Evolutionary conservation across 2,329 filamentous ascomycete genomes (phyloP).

Genomic region (Diaporthe vexans): DNA sequence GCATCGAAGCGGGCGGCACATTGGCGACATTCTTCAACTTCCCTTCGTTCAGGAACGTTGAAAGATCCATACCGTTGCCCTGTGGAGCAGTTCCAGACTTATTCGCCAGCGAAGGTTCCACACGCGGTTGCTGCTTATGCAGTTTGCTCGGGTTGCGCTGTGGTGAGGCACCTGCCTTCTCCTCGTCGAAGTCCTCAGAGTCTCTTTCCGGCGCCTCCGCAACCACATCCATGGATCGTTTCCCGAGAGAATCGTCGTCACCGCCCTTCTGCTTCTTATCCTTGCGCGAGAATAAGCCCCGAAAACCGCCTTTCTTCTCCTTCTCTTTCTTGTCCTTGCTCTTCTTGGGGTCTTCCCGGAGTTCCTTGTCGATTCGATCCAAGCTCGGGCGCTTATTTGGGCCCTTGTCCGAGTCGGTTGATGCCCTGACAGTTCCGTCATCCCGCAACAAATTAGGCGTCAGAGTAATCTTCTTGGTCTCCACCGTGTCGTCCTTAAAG

Average conservation of each 20-base stretch:
- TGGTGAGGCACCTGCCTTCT: constrained; percentile 46
- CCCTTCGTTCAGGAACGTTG: constrained; percentile 57
- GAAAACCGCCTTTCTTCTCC: constrained; percentile 71
- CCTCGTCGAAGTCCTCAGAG: constrained; percentile 50
- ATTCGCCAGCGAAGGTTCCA: constrained; percentile 61
- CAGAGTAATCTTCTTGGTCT: constrained; percentile 97
- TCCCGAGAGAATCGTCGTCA: constrained; percentile 73
- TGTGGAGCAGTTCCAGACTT: constrained; percentile 53
- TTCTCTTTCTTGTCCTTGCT: constrained; percentile 82
- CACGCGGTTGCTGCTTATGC: constrained; percentile 74
- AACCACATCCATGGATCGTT: constrained; percentile 71
- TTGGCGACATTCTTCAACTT: constrained; percentile 67
- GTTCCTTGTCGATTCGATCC: constrained; percentile 77
- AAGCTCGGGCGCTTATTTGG: constrained; percentile 75
- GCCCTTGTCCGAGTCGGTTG: constrained; percentile 68
- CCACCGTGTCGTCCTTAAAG: constrained; percentile 94
- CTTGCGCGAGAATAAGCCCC: constrained; percentile 74
- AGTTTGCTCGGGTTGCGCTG: constrained; percentile 76
- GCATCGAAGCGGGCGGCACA: constrained; percentile 70
- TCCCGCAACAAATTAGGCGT: constrained; percentile 94
- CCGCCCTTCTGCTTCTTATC: constrained; percentile 70
- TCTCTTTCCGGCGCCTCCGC: constrained; percentile 61
- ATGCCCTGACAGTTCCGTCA: constrained; percentile 70
- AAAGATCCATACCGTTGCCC: constrained; percentile 55
- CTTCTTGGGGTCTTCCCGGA: constrained; percentile 78